These are phyloP conservation scores for Dothidotthia symphoricarpi DNA, from an alignment of 2,329 filamentous ascomycete genomes.

Conservation along the genomic window DNA sequence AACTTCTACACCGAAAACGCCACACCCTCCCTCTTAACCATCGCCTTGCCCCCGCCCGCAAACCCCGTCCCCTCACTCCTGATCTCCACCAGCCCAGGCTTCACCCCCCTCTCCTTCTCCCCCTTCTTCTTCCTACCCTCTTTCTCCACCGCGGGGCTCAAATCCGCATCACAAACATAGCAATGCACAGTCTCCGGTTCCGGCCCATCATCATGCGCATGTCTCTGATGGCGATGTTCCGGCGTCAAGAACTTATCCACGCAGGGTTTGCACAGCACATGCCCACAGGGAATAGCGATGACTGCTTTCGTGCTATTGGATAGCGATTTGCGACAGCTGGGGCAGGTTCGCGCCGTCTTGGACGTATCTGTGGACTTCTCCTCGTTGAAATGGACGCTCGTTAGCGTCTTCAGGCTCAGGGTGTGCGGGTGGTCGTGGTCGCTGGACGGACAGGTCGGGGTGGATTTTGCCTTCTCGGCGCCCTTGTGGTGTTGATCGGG, in stretches of 20 bases:
- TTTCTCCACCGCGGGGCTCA: conserved; percentile 52
- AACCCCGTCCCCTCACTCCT: conserved; percentile 89
- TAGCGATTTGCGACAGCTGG: conserved; percentile 78
- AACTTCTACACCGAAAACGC: conserved; percentile 68
- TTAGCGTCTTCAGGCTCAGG: conserved; percentile 75
- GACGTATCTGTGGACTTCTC: conserved; percentile 58
- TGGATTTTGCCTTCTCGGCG: conserved; percentile 54
- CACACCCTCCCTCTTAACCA: conserved; percentile 74
- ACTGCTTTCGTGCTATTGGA: conserved; percentile 80
- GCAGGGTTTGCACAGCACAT: conserved; percentile 85
- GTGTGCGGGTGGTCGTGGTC: conserved; percentile 64
- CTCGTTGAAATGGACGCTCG: conserved; percentile 73
- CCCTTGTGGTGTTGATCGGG: conserved; percentile 57
- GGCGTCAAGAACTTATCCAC: conserved; percentile 74
- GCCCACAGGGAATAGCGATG: conserved; percentile 82
- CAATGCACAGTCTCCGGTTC: conserved; percentile 62
- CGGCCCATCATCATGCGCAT: conserved; percentile 57
- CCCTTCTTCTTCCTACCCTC: conserved; percentile 44
- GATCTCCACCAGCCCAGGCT: conserved; percentile 73
- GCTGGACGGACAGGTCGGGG: conserved; percentile 76
- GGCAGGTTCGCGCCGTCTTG: conserved; percentile 62
- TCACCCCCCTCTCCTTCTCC: conserved; percentile 58
- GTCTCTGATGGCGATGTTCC: conserved; percentile 35
- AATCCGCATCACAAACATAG: conserved; percentile 81
- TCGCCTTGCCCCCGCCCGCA: conserved; percentile 78